Conservation (phyloP, 1,139 yeast species). For the Zygoascus sp. region DNA sequence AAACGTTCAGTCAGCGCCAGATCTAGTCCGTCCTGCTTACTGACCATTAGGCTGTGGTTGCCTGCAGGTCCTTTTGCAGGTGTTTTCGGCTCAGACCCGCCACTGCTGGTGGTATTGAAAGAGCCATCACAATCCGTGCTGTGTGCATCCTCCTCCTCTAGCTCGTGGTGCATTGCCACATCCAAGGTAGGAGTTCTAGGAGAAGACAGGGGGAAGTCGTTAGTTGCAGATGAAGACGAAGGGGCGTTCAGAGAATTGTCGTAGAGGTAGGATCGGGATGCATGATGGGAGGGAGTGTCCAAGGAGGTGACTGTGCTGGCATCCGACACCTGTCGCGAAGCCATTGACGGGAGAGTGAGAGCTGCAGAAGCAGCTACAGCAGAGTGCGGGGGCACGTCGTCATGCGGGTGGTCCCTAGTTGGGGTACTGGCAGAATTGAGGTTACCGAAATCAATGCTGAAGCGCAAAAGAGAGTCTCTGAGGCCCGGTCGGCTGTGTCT, state of each 20-base stretch:
- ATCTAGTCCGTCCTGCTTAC: conserved; percentile 17
- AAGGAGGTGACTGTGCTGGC: conserved; percentile 23
- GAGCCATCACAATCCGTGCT: background rate
- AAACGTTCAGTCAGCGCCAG: conserved; percentile 45
- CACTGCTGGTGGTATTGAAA: background rate
- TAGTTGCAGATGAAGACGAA: background rate
- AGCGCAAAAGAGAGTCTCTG: conserved; percentile 25
- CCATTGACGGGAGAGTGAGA: conserved; percentile 12
- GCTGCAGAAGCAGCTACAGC: no score
- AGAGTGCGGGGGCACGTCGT: no score
- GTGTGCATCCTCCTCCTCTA: background rate
- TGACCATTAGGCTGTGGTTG: conserved; percentile 7
- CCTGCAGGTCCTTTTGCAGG: conserved; percentile 30
- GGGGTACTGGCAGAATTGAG: conserved; percentile 14
- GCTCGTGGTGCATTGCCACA: conserved; percentile 7
- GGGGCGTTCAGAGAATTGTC: background rate
- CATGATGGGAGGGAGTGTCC: conserved; percentile 11
- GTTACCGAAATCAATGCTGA: conserved; percentile 22
- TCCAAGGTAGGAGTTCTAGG: conserved; percentile 10
- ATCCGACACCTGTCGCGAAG: conserved; percentile 21
- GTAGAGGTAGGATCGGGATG: conserved; percentile 2
- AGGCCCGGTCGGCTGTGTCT: conserved; percentile 22
- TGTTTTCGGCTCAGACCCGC: conserved; percentile 22
- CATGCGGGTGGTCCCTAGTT: conserved; percentile 1
- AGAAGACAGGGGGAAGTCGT: background rate